Conservation (phyloP, 306 rosid species). For the Castanopsis chinensis region DNA sequence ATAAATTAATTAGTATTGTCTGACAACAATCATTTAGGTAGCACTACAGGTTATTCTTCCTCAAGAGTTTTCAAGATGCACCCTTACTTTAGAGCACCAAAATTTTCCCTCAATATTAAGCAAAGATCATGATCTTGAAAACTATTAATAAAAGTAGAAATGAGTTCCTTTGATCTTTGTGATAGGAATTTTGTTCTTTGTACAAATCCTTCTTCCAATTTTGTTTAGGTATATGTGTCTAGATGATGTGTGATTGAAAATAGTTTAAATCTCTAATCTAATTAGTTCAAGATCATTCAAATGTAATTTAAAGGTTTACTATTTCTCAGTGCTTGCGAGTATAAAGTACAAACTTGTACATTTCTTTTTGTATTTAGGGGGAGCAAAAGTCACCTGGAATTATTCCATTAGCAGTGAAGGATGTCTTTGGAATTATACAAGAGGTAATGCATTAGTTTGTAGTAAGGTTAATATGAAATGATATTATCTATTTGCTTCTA, state of each 20-base stretch:
- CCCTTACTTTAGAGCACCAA: not conserved
- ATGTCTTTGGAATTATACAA: conserved; percentile 82
- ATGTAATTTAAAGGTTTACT: not conserved
- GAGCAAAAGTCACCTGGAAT: conserved; percentile 95
- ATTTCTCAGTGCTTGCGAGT: conserved; percentile 5
- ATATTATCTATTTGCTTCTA: not conserved
- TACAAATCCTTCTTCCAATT: not conserved
- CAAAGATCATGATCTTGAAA: not conserved
- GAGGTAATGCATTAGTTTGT: conserved; percentile 50
- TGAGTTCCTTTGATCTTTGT: not conserved
- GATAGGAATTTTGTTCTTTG: not conserved
- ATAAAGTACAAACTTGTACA: not conserved
- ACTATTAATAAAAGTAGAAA: not conserved
- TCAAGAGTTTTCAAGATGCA: not conserved
- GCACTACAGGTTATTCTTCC: not conserved
- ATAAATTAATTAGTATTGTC: too few species aligned
- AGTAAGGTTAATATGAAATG: not conserved
- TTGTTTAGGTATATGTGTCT: too few species aligned
- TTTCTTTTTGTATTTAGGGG: conserved; percentile 51
- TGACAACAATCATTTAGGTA: not conserved
- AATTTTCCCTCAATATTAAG: not conserved
- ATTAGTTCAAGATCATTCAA: not conserved
- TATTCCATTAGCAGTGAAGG: conserved; percentile 85
- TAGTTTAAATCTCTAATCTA: not conserved
- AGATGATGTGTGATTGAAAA: not conserved